These are phyloP conservation scores for Pythium brachiatum DNA, from an alignment of 352 stramenopile genomes.

Conservation along the genomic window DNA sequence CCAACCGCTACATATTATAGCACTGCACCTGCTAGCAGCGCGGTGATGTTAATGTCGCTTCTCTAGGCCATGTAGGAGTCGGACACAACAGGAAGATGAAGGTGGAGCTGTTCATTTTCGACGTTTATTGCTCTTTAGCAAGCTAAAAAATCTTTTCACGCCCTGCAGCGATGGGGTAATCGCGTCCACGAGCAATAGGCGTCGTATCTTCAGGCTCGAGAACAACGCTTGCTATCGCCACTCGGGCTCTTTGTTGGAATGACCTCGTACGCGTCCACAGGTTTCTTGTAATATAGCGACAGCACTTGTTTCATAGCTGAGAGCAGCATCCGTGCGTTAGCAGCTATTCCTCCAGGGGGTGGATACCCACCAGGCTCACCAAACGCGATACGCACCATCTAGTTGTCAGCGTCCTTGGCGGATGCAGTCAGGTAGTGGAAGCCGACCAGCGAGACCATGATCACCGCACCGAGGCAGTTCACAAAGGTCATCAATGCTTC, in stretches of 20 bases:
- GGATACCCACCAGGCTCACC: too few species aligned
- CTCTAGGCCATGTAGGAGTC: too few species aligned
- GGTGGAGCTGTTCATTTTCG: background rate
- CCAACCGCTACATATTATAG: too few species aligned
- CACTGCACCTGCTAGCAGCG: too few species aligned
- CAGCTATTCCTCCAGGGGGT: background rate
- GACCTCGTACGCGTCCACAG: background rate
- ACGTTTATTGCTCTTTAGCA: background rate
- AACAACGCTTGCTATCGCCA: background rate
- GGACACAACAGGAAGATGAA: too few species aligned
- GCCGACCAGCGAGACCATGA: slow-evolving; percentile 86
- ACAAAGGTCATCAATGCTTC: slow-evolving; percentile 86
- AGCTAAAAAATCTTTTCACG: background rate
- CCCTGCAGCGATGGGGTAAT: background rate
- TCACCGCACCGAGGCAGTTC: slow-evolving; percentile 82
- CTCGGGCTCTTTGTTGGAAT: background rate
- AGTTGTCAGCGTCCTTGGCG: slow-evolving; percentile 78
- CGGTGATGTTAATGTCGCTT: too few species aligned
- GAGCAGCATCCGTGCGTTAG: background rate
- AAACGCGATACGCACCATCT: slow-evolving; percentile 15
- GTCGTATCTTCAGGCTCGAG: background rate
- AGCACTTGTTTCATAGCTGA: background rate
- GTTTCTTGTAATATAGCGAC: slow-evolving; percentile 1
- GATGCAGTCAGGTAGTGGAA: slow-evolving; percentile 88
- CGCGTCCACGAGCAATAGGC: background rate